Conservation (phyloP, 306 rosid species). For the Alnus rubra region DNA sequence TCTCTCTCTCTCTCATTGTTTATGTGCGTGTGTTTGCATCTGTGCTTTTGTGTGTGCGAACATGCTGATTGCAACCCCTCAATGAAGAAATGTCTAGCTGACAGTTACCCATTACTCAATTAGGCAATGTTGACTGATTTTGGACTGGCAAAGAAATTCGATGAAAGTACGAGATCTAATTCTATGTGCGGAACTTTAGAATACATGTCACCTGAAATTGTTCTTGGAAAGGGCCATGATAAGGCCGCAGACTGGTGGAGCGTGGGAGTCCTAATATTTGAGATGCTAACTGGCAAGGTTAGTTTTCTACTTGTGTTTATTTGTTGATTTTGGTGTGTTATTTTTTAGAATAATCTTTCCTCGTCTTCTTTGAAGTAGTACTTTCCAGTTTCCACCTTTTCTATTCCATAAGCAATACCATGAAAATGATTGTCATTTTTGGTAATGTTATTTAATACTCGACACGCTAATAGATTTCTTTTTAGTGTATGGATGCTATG, state of each 20-base stretch:
- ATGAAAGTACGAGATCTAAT: slow-evolving; percentile 77
- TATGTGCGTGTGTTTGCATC: not conserved
- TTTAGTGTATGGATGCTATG: not conserved
- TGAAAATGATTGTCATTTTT: not conserved
- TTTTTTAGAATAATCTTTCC: not conserved
- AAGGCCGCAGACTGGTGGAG: slow-evolving; percentile 99
- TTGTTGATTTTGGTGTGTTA: slow-evolving; percentile 9
- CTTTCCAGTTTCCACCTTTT: not conserved
- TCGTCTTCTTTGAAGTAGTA: not conserved
- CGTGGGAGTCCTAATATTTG: slow-evolving; percentile 82
- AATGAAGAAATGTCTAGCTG: slow-evolving; percentile 28
- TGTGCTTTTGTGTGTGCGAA: not conserved
- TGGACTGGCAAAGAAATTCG: slow-evolving; percentile 88
- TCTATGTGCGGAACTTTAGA: slow-evolving; percentile 92
- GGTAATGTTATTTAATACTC: not conserved
- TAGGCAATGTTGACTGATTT: slow-evolving; percentile 97
- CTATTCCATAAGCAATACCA: not conserved
- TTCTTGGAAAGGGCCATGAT: slow-evolving; percentile 94
- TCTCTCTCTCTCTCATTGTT: not conserved
- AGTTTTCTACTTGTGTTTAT: slow-evolving; percentile 15
- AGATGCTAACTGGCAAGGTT: slow-evolving; percentile 99
- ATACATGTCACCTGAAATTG: slow-evolving; percentile 96
- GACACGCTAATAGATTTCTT: not conserved
- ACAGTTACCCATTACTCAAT: slow-evolving; percentile 21
- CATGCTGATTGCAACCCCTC: not conserved